Percentiles rank a stretch among this genome's conserved stretches.
Evolutionary conservation across 306 rosid species (phyloP).

Genomic region (Acacia confusa): DNA sequence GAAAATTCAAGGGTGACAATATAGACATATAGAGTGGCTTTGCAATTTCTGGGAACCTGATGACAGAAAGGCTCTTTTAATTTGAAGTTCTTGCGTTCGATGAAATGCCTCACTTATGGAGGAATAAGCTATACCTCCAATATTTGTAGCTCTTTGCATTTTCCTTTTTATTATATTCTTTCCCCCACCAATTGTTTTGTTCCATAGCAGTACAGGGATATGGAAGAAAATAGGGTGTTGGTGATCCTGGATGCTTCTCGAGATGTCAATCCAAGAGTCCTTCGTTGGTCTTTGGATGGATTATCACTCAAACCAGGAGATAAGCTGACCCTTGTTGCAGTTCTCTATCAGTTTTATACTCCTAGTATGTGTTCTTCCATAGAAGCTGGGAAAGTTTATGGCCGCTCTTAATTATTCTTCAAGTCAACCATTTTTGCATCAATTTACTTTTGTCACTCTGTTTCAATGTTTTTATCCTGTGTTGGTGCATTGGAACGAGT

Average conservation of each 20-base stretch:
- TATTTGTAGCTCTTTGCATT: not conserved
- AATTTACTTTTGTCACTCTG: not conserved
- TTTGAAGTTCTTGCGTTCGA: not conserved
- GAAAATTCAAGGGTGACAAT: conserved; percentile 14
- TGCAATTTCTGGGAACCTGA: not conserved
- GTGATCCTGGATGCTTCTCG: conserved; percentile 67
- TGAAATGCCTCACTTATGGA: conserved; percentile 1
- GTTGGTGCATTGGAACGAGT: not conserved
- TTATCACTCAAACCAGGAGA: conserved; percentile 58
- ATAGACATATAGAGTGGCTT: not conserved
- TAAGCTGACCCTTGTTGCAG: conserved; percentile 58
- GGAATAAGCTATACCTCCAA: conserved; percentile 11
- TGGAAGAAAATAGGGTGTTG: conserved; percentile 54
- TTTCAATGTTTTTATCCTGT: not conserved
- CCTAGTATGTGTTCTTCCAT: conserved; percentile 65
- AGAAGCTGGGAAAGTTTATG: conserved; percentile 35
- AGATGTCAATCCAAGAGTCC: conserved; percentile 45
- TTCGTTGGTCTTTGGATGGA: conserved; percentile 48
- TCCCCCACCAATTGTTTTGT: conserved; percentile 7
- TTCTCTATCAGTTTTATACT: conserved; percentile 60
- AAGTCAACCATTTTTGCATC: not conserved
- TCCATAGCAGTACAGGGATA: not conserved
- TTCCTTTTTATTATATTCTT: not conserved
- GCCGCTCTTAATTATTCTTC: conserved; percentile 14
- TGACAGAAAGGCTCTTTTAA: not conserved